A percentile compares a stretch with the other conserved stretches of the same genome.
Evolutionary conservation across 169 alveolate genomes (phyloP).

Genomic region (Eimeria praecox): DNA sequence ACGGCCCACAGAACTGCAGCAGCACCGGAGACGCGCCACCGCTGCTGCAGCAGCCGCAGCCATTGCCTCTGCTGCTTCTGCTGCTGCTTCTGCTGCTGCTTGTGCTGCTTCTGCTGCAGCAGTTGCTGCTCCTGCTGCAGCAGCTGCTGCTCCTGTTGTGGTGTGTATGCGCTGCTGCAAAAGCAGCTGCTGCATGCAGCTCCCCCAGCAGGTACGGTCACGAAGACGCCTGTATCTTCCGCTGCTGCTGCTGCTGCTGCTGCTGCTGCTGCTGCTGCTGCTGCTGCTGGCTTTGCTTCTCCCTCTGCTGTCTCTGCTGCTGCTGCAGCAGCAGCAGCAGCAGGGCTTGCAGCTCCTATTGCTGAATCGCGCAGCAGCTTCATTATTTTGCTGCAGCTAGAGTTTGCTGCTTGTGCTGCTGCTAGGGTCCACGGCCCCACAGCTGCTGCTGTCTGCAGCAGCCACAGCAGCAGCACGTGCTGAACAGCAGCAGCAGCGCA

Average conservation of each 20-base stretch:
- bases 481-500: slow-evolving; percentile 18
- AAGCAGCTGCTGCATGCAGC: neutral
- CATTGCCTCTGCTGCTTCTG: neutral
- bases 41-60: neutral
- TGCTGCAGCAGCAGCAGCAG: neutral
- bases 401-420: slow-evolving; percentile 10
- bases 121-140: neutral
- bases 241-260: neutral
- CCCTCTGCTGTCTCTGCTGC: neutral
- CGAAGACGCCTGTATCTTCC: neutral
- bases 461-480: slow-evolving; percentile 31
- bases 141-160: neutral
- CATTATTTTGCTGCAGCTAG: neutral
- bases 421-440: neutral
- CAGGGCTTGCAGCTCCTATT: neutral
- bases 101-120: no score
- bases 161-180: neutral
- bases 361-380: neutral
- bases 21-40: neutral
- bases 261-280: neutral
- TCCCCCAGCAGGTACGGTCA: neutral
- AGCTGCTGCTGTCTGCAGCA: neutral
- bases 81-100: neutral
- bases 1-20: neutral
- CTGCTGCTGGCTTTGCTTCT: slow-evolving; percentile 25